Conservation (phyloP, 2,329 filamentous ascomycete species). For the Didymella pinodella region DNA sequence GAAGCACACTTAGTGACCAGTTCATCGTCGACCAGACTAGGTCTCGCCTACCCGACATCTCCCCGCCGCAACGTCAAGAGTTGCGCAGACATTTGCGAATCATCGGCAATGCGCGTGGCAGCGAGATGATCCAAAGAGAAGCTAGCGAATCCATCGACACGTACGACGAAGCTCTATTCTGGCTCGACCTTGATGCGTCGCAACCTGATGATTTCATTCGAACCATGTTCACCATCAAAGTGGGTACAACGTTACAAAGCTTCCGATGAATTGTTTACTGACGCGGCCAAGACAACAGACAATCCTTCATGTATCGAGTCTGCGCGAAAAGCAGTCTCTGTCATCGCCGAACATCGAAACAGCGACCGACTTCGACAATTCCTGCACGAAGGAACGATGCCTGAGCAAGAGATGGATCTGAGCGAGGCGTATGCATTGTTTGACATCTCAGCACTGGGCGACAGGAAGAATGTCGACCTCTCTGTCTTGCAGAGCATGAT, state of each 20-base stretch:
- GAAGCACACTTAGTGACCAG: slow-evolving; percentile 60
- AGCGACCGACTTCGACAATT: slow-evolving; percentile 63
- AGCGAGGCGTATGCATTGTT: slow-evolving; percentile 50
- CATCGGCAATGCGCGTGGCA: slow-evolving; percentile 67
- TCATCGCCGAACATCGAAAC: slow-evolving; percentile 67
- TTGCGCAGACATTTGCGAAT: slow-evolving; percentile 64
- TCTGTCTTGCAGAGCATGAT: slow-evolving; percentile 45
- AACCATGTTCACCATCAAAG: slow-evolving; percentile 65
- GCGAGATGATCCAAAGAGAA: slow-evolving; percentile 64
- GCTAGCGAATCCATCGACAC: slow-evolving; percentile 67
- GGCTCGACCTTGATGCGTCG: slow-evolving; percentile 60
- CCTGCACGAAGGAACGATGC: slow-evolving; percentile 60
- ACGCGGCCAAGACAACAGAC: slow-evolving; percentile 57
- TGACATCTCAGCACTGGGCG: slow-evolving; percentile 58
- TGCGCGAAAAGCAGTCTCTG: slow-evolving; percentile 62
- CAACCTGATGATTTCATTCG: slow-evolving; percentile 66
- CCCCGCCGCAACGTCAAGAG: slow-evolving; percentile 63
- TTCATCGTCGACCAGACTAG: slow-evolving; percentile 69
- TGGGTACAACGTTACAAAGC: slow-evolving; percentile 37
- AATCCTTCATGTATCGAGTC: slow-evolving; percentile 59
- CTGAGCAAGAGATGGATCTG: slow-evolving; percentile 61
- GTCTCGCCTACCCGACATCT: slow-evolving; percentile 64
- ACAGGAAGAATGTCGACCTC: slow-evolving; percentile 61
- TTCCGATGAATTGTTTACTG: slow-evolving; percentile 5
- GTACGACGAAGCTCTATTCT: slow-evolving; percentile 70